Evolutionary conservation across 805 yeast species (phyloP), one percentile per base, ranked within the genome.

Genomic region (Ogataea nakhonphanomensis): DNA sequence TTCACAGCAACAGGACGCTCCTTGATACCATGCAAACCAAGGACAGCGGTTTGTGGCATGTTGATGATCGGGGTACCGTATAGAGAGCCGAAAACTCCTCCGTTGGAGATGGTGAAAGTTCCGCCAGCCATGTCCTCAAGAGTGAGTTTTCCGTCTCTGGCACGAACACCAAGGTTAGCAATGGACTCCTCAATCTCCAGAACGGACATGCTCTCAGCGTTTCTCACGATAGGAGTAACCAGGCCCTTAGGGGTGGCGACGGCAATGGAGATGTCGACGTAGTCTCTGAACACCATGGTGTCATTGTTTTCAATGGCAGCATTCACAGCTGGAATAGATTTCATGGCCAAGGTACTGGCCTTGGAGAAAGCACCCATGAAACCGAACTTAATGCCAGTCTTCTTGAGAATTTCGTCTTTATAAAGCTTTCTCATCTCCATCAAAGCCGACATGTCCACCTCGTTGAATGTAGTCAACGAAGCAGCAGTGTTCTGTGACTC

Each of bases 81-180:
- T 53, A 93, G 74, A 20, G 98, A 93, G 50, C 99, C 99, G 60
- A 93, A 93, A 43, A 93, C 96, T 68, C 99, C 99, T 66, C 99
- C 99, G 73, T 93, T 93, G 41, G 98, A 93, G 59, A 93, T 93
- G 60, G 99, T 93, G 76, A 93, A 90, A 45, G 98, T 90, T 67
- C 99, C 99, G 66, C 99, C 99, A 46, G 96, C 78, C 98, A 93
- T 91, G 68, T 93, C 99, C 74, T 93, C 99, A 51, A 93, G 70
- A 41, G 97, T 87, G 62, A 93, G 78, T 72, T 93, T 90, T 61
- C 93, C 93, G 64, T 91, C 98, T 69, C 98, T 86, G 49, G 99
- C 99, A 73, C 88, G 91, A 62, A 71, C 73, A 69, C 97, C 93
- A 58, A 93, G 74, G 54, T 70, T 68, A 41, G 79, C 64, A 53